Percentiles rank a stretch among this genome's conserved stretches.
Evolutionary conservation across 345 rosid species (phyloP).

Genomic region (Ceriops tagal): DNA sequence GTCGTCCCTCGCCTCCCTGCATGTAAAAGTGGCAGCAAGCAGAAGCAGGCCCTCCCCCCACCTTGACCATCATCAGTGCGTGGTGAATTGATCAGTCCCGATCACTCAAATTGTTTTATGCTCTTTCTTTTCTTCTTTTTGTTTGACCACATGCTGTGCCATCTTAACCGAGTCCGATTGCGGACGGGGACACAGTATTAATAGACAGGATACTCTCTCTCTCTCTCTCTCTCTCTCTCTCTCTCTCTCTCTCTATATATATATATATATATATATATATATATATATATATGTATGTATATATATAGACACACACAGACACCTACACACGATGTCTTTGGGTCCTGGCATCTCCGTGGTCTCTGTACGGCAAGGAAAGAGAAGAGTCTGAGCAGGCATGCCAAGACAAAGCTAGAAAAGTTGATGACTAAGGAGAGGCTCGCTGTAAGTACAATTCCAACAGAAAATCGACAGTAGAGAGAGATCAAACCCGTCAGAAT

Average conservation of each 20-base stretch:
- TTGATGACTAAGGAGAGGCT: conserved; percentile 9
- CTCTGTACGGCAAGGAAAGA: conserved; percentile 21
- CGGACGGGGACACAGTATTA: no score
- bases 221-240: neutral
- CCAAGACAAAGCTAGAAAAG: conserved; percentile 8
- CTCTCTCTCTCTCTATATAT: no score
- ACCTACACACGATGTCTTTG: no score
- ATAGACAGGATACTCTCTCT: no score
- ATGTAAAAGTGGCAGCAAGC: neutral
- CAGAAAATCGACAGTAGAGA: neutral
- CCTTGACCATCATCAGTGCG: no score
- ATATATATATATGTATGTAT: neutral
- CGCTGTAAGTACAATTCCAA: conserved; percentile 7
- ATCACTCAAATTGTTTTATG: no score
- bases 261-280: no score
- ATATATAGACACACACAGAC: neutral
- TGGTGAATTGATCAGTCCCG: no score
- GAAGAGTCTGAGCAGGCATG: conserved; percentile 11
- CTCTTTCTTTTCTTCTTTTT: no score
- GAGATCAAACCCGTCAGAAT: conserved; percentile 19
- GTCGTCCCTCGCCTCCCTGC: conserved; percentile 14
- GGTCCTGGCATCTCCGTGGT: neutral
- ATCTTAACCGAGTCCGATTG: no score
- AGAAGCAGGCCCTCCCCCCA: no score
- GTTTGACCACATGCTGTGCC: no score